Percentiles rank a stretch among this genome's conserved stretches.
These are phyloP conservation scores for Homolaphlyctis polyrhiza DNA, from an alignment of 371 early-diverging fungal genomes.

Conservation along the genomic window DNA sequence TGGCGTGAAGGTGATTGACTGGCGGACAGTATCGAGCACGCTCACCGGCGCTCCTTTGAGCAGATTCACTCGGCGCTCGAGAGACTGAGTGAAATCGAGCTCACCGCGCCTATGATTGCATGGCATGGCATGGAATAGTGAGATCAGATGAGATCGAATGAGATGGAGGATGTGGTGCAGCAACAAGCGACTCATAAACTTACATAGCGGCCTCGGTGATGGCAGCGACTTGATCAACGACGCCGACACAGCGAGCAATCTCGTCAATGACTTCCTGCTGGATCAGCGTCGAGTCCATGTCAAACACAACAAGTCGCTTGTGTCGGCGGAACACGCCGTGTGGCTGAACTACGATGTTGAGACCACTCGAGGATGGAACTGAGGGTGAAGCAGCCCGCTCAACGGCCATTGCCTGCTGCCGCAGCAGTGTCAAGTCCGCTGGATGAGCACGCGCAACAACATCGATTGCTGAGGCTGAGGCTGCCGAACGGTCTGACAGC, in stretches of 20 bases:
- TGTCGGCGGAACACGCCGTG: slow-evolving; percentile 83
- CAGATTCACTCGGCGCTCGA: slow-evolving; percentile 79
- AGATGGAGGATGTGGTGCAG: background rate
- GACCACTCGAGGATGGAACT: slow-evolving; percentile 8
- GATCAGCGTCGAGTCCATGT: slow-evolving; percentile 98
- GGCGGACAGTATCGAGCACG: slow-evolving; percentile 73
- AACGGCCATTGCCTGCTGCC: background rate
- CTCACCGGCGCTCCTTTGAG: slow-evolving; percentile 80
- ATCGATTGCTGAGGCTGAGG: background rate
- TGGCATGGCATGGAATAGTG: too few relatives aligned
- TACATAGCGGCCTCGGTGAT: slow-evolving; percentile 88
- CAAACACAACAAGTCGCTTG: slow-evolving; percentile 93
- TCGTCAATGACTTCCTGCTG: slow-evolving; percentile 98
- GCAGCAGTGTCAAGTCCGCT: background rate
- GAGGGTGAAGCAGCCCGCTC: slow-evolving; percentile 11
- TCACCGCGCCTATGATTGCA: slow-evolving; percentile 62
- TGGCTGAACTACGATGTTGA: slow-evolving; percentile 81
- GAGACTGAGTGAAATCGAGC: slow-evolving; percentile 90
- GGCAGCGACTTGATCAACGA: slow-evolving; percentile 85
- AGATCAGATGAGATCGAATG: slow-evolving; percentile 82
- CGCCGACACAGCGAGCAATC: slow-evolving; percentile 87
- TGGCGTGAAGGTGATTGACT: slow-evolving; percentile 75
- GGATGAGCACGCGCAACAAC: background rate
- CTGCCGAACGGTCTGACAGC: background rate
- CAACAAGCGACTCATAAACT: background rate